phyloP scores from a whole-genome alignment of 257 asterid species.

The Rhazya stricta region DNA sequence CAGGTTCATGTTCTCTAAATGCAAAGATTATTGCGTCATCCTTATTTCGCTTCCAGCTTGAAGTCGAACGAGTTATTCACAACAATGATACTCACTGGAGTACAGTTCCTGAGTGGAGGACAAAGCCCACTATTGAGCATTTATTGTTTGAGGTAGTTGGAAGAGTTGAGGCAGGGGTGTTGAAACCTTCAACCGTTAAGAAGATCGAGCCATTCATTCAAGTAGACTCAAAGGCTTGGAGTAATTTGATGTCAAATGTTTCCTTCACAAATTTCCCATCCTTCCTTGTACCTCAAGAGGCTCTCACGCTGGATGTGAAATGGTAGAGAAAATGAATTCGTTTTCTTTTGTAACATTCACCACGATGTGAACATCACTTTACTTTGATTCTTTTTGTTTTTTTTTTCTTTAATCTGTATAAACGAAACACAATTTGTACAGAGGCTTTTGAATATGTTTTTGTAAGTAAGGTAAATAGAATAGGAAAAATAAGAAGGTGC shows the following conservation, averaged over 20 bases:
- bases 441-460: neutral
- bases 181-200: slow-evolving; percentile 54
- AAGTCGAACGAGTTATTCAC: slow-evolving; percentile 49
- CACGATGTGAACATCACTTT: neutral
- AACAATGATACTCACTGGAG: slow-evolving; percentile 62
- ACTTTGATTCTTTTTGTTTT: neutral
- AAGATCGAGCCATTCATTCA: slow-evolving; percentile 46
- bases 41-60: slow-evolving; percentile 64
- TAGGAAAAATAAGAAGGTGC: slow-evolving; percentile 5
- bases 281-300: slow-evolving; percentile 58
- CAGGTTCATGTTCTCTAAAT: slow-evolving; percentile 36
- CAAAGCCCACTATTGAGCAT: slow-evolving; percentile 61
- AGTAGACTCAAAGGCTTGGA: slow-evolving; percentile 59
- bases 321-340: slow-evolving; percentile 42
- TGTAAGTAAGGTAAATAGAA: slow-evolving; percentile 8
- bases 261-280: slow-evolving; percentile 76
- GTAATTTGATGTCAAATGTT: slow-evolving; percentile 62
- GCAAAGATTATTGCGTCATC: slow-evolving; percentile 41
- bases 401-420: neutral
- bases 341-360: slow-evolving; percentile 5
- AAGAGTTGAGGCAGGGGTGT: slow-evolving; percentile 42
- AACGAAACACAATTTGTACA: slow-evolving; percentile 8
- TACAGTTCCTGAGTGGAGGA: slow-evolving; percentile 75
- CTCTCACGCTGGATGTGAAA: slow-evolving; percentile 73
- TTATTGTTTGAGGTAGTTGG: slow-evolving; percentile 57